Conservation (phyloP, 176 grass and related monocot genomes). For the Dactylis glomerata region DNA sequence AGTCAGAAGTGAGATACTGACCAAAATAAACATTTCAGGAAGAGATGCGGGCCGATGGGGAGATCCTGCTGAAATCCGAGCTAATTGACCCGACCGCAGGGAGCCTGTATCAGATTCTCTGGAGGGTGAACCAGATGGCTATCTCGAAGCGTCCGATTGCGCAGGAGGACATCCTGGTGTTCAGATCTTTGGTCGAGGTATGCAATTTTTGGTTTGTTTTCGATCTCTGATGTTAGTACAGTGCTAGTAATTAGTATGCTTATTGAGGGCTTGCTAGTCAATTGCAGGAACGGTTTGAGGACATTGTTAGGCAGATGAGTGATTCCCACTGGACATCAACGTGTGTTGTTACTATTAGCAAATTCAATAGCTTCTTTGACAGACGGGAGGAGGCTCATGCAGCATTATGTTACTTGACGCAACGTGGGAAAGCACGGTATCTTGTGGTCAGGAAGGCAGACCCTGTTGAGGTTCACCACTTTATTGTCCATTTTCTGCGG, state of each 20-base stretch:
- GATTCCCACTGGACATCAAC: conserved; percentile 56
- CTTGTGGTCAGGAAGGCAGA: conserved; percentile 50
- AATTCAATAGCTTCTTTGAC: conserved; percentile 53
- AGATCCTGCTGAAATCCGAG: conserved; percentile 59
- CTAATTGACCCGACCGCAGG: conserved; percentile 53
- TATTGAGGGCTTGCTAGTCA: neutral
- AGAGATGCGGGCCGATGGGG: conserved; percentile 59
- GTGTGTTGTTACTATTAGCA: conserved; percentile 52
- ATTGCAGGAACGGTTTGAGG: conserved; percentile 44
- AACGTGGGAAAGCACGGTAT: conserved; percentile 49
- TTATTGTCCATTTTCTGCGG: neutral
- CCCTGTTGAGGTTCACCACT: conserved; percentile 40
- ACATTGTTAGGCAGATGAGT: conserved; percentile 38
- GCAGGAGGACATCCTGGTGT: conserved; percentile 50
- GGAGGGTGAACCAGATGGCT: conserved; percentile 41
- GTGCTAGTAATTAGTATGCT: neutral
- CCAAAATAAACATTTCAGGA: conserved; percentile 39
- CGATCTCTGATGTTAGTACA: neutral
- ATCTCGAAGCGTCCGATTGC: conserved; percentile 32
- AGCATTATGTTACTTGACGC: conserved; percentile 36
- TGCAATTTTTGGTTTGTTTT: neutral
- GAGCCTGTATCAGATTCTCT: conserved; percentile 44
- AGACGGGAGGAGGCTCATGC: conserved; percentile 36
- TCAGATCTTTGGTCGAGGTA: conserved; percentile 59
- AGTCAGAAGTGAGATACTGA: neutral